Conservation (phyloP, 805 yeast genomes). For the Ogataea haglerorum region DNA sequence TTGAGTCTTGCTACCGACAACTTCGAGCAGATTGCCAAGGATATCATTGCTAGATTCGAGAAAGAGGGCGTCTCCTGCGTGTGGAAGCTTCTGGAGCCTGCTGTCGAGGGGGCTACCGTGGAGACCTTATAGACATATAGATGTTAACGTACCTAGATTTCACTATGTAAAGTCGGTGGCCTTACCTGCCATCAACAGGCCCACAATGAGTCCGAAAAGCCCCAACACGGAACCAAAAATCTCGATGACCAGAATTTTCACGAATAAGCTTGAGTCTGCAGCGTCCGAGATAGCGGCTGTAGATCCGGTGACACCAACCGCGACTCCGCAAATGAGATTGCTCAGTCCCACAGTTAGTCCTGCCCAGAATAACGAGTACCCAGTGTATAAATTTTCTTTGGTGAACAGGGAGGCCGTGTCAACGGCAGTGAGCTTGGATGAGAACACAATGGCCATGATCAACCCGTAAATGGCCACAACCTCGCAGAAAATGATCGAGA, state of each 20-base stretch:
- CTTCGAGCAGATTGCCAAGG: conserved; percentile 77
- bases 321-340: conserved; percentile 92
- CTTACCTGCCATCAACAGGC: conserved; percentile 93
- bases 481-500: conserved; percentile 96
- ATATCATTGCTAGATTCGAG: conserved; percentile 66
- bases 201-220: conserved; percentile 92
- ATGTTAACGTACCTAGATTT: conserved; percentile 14
- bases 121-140: conserved; percentile 26
- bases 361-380: conserved; percentile 96
- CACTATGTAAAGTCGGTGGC: conserved; percentile 75
- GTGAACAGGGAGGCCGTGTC: conserved; percentile 62
- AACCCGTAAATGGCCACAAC: conserved; percentile 98
- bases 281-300: conserved; percentile 99
- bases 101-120: conserved; percentile 81
- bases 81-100: conserved; percentile 84
- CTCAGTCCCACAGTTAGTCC: conserved; percentile 93
- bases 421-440: conserved; percentile 76
- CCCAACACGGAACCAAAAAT: conserved; percentile 97
- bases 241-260: conserved; percentile 93
- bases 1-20: conserved; percentile 88
- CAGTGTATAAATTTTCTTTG: conserved; percentile 88
- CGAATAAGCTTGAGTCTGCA: conserved; percentile 92
- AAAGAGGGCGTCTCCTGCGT: conserved; percentile 64
- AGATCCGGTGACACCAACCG: conserved; percentile 96
- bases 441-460: conserved; percentile 95